phyloP scores from a whole-genome alignment of 169 alveolate genomes.

The Plasmodium yoelii region DNA sequence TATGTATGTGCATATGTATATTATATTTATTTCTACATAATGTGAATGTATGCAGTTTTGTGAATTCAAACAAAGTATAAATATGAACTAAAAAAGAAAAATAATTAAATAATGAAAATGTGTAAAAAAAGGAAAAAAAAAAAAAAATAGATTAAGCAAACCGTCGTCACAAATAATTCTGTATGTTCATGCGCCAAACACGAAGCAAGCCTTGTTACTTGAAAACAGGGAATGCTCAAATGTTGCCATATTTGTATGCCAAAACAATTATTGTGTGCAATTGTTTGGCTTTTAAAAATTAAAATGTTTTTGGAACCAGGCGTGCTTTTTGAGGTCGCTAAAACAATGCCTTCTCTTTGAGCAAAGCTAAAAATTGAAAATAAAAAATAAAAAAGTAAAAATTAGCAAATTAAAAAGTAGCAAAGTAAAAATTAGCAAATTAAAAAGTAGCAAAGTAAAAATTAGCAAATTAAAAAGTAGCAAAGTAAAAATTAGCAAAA shows the following conservation, averaged over 20 bases:
- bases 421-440: too few relatives aligned
- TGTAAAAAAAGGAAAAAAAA: background rate
- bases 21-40: background rate
- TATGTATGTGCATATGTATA: slow-evolving; percentile 4
- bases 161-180: background rate
- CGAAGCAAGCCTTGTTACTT: background rate
- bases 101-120: slow-evolving; percentile 1
- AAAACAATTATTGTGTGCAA: background rate
- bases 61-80: background rate
- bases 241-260: too few relatives aligned
- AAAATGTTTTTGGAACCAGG: slow-evolving; percentile 70
- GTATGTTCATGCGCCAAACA: background rate
- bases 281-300: slow-evolving; percentile 32
- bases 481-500: too few relatives aligned
- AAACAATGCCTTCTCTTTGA: slow-evolving; percentile 59
- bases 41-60: background rate
- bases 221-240: too few relatives aligned
- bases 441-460: too few relatives aligned
- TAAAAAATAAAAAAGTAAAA: background rate
- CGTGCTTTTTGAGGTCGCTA: slow-evolving; percentile 66
- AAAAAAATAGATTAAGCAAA: background rate
- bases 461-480: too few relatives aligned
- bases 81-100: background rate
- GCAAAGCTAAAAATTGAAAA: slow-evolving; percentile 35
- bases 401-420: too few relatives aligned